phyloP scores from a whole-genome alignment of 495 filamentous ascomycete species.

The Aspergillus diversus region DNA sequence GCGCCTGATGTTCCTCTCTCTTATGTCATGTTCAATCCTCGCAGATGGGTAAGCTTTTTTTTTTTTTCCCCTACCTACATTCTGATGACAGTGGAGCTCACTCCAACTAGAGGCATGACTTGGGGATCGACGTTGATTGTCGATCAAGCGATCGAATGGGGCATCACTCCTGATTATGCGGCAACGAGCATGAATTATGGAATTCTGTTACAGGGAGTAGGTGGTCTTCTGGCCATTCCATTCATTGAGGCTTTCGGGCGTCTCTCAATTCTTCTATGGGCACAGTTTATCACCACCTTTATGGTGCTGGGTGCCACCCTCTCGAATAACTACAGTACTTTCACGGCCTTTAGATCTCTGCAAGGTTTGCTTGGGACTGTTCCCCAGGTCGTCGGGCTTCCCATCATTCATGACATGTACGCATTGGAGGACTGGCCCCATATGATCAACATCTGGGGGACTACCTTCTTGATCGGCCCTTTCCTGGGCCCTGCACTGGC shows the following conservation, averaged over 20 bases:
- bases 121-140: conserved; percentile 55
- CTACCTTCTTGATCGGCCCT: conserved; percentile 49
- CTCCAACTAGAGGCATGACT: conserved; percentile 43
- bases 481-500: conserved; percentile 52
- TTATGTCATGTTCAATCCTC: conserved; percentile 43
- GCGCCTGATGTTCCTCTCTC: conserved; percentile 37
- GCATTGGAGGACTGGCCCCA: conserved; percentile 49
- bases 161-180: conserved; percentile 45
- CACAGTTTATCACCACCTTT: conserved; percentile 50
- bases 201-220: conserved; percentile 56
- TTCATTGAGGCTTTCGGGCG: conserved; percentile 52
- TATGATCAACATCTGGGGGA: conserved; percentile 54
- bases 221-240: conserved; percentile 56
- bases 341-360: conserved; percentile 55
- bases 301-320: conserved; percentile 52
- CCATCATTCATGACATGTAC: conserved; percentile 53
- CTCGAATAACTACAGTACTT: conserved; percentile 47
- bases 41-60: conserved; percentile 37
- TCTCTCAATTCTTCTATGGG: conserved; percentile 56
- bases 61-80: conserved; percentile 3
- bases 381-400: conserved; percentile 50
- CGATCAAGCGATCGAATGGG: conserved; percentile 52
- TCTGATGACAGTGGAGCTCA: conserved; percentile 26
- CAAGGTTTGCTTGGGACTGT: conserved; percentile 55
- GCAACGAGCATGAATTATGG: conserved; percentile 52